phyloP scores from a whole-genome alignment of 805 yeast species.

The Kazachstania viticola region DNA sequence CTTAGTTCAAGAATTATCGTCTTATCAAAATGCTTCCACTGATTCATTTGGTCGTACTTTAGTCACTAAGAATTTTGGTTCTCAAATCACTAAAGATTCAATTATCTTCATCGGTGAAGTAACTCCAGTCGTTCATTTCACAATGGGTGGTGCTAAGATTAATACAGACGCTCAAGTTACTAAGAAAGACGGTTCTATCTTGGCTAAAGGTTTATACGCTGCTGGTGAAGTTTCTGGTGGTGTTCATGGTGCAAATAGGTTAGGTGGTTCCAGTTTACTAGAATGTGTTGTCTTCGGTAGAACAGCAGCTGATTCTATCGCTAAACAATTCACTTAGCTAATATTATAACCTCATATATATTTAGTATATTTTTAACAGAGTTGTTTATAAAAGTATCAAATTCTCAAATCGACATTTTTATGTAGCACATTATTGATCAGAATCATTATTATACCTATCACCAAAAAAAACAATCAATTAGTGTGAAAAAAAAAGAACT shows the following conservation, averaged over 20 bases:
- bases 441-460: no score
- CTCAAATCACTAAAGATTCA: conserved; percentile 16
- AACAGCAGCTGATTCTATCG: conserved; percentile 33
- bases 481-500: no score
- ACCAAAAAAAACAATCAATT: no score
- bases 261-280: conserved; percentile 46
- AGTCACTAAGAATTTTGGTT: conserved; percentile 25
- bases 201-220: conserved; percentile 41
- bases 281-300: conserved; percentile 54
- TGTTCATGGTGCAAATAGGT: conserved; percentile 51
- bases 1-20: conserved; percentile 16
- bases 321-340: no score
- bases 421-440: no score
- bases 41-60: conserved; percentile 30
- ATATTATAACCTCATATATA: no score
- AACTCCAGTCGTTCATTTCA: conserved; percentile 55
- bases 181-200: conserved; percentile 20
- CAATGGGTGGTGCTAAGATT: conserved; percentile 57
- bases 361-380: no score
- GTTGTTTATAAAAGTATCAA: no score
- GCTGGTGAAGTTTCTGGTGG: conserved; percentile 64
- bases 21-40: conserved; percentile 11
- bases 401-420: no score
- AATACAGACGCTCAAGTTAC: conserved; percentile 36
- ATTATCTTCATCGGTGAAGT: conserved; percentile 37